These are phyloP conservation scores for Exserohilum turcica DNA, from an alignment of 2,329 filamentous ascomycete species.

Conservation along the genomic window DNA sequence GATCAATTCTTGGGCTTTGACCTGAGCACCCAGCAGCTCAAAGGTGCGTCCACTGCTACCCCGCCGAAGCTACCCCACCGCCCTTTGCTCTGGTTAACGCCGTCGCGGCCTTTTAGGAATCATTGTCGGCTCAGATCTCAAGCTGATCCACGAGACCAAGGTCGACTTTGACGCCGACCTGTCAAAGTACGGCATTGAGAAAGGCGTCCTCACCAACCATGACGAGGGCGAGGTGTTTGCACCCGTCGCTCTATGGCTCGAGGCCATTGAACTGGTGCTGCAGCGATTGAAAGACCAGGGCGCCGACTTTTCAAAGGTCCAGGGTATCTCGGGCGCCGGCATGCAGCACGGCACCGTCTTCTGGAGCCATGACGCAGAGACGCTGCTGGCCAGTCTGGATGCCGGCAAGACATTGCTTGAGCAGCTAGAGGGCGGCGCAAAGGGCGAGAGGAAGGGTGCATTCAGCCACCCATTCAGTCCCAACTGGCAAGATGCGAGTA, in stretches of 20 bases:
- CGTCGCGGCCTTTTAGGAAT: slow-evolving; percentile 63
- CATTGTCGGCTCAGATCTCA: slow-evolving; percentile 80
- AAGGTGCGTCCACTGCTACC: slow-evolving; percentile 62
- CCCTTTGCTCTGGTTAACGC: slow-evolving; percentile 21
- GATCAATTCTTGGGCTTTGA: slow-evolving; percentile 87
- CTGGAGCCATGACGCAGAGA: slow-evolving; percentile 76
- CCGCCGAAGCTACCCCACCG: slow-evolving; percentile 39
- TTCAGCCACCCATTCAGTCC: slow-evolving; percentile 88
- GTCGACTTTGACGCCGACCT: slow-evolving; percentile 96
- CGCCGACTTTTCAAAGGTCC: slow-evolving; percentile 74
- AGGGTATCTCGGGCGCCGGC: slow-evolving; percentile 85
- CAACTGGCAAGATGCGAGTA: slow-evolving; percentile 98
- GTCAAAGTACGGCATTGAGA: slow-evolving; percentile 68
- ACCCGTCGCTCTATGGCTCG: slow-evolving; percentile 92
- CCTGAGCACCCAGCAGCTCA: slow-evolving; percentile 94
- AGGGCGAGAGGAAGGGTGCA: slow-evolving; percentile 56
- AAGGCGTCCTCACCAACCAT: slow-evolving; percentile 85
- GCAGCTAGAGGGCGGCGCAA: slow-evolving; percentile 62
- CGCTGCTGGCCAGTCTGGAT: slow-evolving; percentile 66
- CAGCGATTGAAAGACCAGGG: slow-evolving; percentile 70
- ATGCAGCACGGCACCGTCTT: slow-evolving; percentile 99
- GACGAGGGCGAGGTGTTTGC: slow-evolving; percentile 87
- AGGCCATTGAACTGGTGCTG: slow-evolving; percentile 86
- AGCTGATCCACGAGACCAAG: slow-evolving; percentile 81
- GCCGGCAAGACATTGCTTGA: slow-evolving; percentile 67